A percentile compares a stretch with the other conserved stretches of the same genome.
Evolutionary conservation across 192 early-diverging fungal genomes (phyloP).

Genomic region (Podila clonocystis): DNA sequence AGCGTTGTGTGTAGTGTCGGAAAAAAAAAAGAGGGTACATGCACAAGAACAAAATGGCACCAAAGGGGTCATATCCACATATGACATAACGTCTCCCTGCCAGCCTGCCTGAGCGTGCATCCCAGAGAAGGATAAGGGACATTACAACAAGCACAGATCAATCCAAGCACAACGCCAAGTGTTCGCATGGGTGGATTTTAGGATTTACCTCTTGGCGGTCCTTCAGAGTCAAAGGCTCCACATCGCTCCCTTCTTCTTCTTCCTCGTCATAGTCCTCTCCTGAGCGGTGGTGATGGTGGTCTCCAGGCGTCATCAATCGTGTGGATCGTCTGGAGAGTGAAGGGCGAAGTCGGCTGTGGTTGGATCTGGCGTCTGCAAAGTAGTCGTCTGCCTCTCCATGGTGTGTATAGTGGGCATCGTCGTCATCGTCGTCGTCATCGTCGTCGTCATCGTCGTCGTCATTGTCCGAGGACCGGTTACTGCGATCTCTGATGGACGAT

Average conservation of each 20-base stretch:
- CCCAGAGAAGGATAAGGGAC: not conserved
- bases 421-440: constrained; percentile 18
- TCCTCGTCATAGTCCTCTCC: constrained; percentile 11
- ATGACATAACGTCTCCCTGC: not conserved
- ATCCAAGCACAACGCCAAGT: too few relatives aligned
- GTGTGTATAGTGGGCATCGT: constrained; percentile 4
- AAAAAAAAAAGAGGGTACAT: not conserved
- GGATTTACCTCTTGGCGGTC: constrained; percentile 45
- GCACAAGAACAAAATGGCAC: not conserved
- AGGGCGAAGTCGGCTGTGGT: constrained; percentile 12
- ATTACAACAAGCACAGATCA: too few relatives aligned
- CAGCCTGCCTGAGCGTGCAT: not conserved
- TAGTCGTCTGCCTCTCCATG: constrained; percentile 25
- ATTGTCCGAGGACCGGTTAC: not conserved
- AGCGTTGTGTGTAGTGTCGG: not conserved
- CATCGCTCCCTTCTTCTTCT: constrained; percentile 18
- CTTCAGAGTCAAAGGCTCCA: constrained; percentile 40
- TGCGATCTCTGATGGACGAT: constrained; percentile 37
- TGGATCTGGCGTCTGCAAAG: constrained; percentile 20
- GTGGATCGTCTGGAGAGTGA: constrained; percentile 7
- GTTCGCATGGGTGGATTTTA: not conserved
- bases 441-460: constrained; percentile 1
- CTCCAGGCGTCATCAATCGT: constrained; percentile 2
- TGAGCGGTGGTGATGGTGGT: constrained; percentile 13
- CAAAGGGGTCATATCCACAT: not conserved